These are phyloP conservation scores for Solanum ossicruentum DNA, from an alignment of 257 asterid genomes.

Conservation along the genomic window DNA sequence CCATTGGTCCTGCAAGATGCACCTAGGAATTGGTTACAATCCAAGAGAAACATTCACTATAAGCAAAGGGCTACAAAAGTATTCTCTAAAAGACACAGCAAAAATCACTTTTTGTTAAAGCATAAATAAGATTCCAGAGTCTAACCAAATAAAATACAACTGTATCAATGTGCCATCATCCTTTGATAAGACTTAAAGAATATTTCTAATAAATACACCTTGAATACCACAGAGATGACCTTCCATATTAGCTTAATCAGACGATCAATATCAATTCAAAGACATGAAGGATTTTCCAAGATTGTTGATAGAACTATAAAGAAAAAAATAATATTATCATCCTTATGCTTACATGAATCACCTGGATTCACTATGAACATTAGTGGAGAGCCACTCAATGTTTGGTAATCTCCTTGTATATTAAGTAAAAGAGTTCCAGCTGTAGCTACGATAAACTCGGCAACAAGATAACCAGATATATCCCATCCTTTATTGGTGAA, in stretches of 20 bases:
- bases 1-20: slow-evolving; percentile 46
- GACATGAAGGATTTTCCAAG: background rate
- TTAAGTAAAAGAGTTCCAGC: slow-evolving; percentile 64
- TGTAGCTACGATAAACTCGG: slow-evolving; percentile 42
- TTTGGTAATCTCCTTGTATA: slow-evolving; percentile 42
- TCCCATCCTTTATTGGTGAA: slow-evolving; percentile 50
- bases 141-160: background rate
- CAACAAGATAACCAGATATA: slow-evolving; percentile 30
- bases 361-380: slow-evolving; percentile 70
- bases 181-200: background rate
- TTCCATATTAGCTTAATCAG: background rate
- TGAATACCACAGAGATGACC: background rate
- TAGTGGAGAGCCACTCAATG: slow-evolving; percentile 52
- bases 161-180: background rate
- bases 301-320: background rate
- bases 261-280: background rate
- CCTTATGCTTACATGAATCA: slow-evolving; percentile 10
- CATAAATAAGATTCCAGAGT: background rate
- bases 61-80: background rate
- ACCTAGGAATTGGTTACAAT: background rate
- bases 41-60: background rate
- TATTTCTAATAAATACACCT: background rate
- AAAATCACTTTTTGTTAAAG: background rate
- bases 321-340: background rate
- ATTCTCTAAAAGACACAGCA: background rate